Evolutionary conservation across 2,329 filamentous ascomycete genomes (phyloP).

Genomic region (Gnomoniopsis sp.): DNA sequence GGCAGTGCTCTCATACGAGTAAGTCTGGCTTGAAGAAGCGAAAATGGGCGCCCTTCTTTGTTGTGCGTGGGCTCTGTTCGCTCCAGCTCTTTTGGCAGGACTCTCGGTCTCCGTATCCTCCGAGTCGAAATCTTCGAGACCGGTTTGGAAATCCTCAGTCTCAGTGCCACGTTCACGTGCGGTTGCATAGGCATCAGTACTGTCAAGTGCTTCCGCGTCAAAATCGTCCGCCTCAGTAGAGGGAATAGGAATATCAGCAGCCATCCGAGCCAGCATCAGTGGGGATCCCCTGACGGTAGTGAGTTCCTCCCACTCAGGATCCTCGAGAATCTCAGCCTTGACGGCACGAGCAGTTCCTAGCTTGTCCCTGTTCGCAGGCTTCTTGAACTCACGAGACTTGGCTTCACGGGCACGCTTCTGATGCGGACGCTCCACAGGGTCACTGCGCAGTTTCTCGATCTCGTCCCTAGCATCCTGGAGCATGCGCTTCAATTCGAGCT

Average conservation of each 20-base stretch:
- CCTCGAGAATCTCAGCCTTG: constrained; percentile 78
- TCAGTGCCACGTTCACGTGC: constrained; percentile 79
- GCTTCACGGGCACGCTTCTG: constrained; percentile 60
- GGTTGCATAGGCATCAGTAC: constrained; percentile 62
- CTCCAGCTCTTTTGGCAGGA: constrained; percentile 40
- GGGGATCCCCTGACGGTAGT: constrained; percentile 24
- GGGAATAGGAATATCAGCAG: constrained; percentile 15
- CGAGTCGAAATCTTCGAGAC: constrained; percentile 73
- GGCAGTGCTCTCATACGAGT: constrained; percentile 81
- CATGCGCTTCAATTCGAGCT: constrained; percentile 91
- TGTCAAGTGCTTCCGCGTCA: constrained; percentile 82
- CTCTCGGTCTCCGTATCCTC: constrained; percentile 86
- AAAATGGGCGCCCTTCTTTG: constrained; percentile 39
- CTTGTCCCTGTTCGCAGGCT: constrained; percentile 61
- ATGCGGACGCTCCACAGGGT: constrained; percentile 32
- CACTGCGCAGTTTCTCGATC: constrained; percentile 67
- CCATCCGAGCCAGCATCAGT: constrained; percentile 9
- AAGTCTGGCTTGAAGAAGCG: constrained; percentile 43
- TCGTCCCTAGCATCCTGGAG: constrained; percentile 94
- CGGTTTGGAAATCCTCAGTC: constrained; percentile 93
- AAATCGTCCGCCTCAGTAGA: constrained; percentile 60
- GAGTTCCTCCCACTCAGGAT: constrained; percentile 85
- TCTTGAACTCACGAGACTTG: constrained; percentile 71
- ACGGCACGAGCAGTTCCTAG: constrained; percentile 73
- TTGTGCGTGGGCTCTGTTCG: constrained; percentile 18